Conservation (phyloP, 352 stramenopile species). For the Phytophthora quininea region DNA sequence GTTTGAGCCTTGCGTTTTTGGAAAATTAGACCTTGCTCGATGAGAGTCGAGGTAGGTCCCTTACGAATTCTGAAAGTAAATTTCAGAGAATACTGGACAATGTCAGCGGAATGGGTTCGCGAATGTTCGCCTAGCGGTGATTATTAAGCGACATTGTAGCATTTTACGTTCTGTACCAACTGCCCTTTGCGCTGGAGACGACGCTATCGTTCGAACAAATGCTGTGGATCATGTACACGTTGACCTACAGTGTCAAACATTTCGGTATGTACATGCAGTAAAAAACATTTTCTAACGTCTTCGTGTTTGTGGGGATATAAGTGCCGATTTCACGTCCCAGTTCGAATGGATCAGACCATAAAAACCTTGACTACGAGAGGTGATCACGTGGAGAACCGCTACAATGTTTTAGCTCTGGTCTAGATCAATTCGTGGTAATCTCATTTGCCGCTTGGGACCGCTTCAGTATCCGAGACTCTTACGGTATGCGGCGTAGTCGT, state of each 20-base stretch:
- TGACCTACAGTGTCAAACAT: conserved; percentile 13
- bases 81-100: no score
- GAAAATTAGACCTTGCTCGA: no score
- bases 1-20: no score
- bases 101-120: conserved; percentile 7
- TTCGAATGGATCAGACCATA: background rate
- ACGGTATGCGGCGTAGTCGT: background rate
- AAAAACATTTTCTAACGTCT: no score
- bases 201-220: conserved; percentile 18
- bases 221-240: conserved; percentile 20
- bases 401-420: no score
- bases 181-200: conserved; percentile 33
- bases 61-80: no score
- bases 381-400: no score
- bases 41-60: no score
- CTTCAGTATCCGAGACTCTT: background rate
- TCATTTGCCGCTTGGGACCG: no score
- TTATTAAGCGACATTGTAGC: conserved; percentile 19
- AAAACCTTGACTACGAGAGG: no score
- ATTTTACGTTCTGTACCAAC: conserved; percentile 27
- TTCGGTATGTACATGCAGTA: conserved; percentile 7
- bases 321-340: background rate
- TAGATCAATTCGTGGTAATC: no score
- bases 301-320: no score
- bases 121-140: conserved; percentile 17